Percentiles rank a stretch among this genome's conserved stretches.
These are phyloP conservation scores for Ophiocordyceps sinensis DNA, from an alignment of 2,329 filamentous ascomycete genomes.

Conservation along the genomic window DNA sequence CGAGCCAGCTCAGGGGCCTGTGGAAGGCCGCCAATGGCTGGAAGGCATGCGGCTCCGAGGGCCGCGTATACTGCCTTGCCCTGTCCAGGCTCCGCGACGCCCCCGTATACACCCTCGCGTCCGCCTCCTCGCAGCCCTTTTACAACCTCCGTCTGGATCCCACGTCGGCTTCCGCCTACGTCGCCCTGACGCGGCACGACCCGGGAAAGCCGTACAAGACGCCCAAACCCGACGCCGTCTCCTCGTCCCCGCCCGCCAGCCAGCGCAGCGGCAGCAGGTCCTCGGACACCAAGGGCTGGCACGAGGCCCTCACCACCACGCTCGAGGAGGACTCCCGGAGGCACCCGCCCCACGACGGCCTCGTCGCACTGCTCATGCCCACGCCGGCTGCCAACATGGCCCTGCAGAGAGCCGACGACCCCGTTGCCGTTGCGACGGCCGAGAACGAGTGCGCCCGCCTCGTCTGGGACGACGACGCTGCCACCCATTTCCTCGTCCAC, in stretches of 20 bases:
- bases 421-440: conserved; percentile 44
- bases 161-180: conserved; percentile 46
- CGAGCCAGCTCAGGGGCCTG: conserved; percentile 46
- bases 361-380: conserved; percentile 57
- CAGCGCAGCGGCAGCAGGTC: conserved; percentile 12
- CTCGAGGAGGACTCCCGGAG: conserved; percentile 40
- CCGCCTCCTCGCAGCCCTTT: conserved; percentile 41
- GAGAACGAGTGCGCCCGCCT: conserved; percentile 56
- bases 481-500: conserved; percentile 47
- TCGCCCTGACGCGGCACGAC: conserved; percentile 45
- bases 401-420: conserved; percentile 43
- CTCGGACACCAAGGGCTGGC: conserved; percentile 34
- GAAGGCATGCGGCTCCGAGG: conserved; percentile 45
- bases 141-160: conserved; percentile 52
- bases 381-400: conserved; percentile 48
- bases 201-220: conserved; percentile 42
- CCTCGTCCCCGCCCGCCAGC: conserved; percentile 12
- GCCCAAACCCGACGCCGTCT: conserved; percentile 13
- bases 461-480: conserved; percentile 53
- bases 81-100: conserved; percentile 42
- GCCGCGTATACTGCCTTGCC: conserved; percentile 43
- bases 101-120: conserved; percentile 53
- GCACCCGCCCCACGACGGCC: conserved; percentile 42
- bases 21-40: conserved; percentile 61
- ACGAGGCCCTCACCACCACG: conserved; percentile 42